Base-by-base conservation (phyloP, 2,329 filamentous ascomycete species). In the Pseudonectria foliicola region DNA sequence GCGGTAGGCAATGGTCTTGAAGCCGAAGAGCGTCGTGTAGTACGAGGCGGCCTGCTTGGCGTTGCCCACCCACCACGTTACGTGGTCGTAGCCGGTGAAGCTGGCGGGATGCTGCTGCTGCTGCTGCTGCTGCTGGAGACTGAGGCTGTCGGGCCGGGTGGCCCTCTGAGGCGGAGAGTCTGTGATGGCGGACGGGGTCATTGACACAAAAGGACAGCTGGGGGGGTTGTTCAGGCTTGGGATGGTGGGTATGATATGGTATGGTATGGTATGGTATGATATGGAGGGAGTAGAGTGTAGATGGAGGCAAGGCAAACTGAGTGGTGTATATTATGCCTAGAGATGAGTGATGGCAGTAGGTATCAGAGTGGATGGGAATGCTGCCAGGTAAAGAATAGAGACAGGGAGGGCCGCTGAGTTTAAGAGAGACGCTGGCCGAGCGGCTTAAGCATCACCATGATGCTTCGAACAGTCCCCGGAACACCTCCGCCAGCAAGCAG, bases 11-110 rank as follows among this genome's bases (percentile, higher is more conserved):
- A 95, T 63, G 13, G 76, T 77, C 53, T 76, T 70, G 68, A 95
- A 95, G 37, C 87, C 89, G 68, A 95, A 88, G 47, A 88, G 83
- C 10, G 77, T 81, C 48, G 82, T 81, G 66, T 95, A 95, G 67
- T 86, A 95, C 11, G 82, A 75, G 26, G 89, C 89, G 3, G 88
- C 86, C 68, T 95, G 89, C 66, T 95, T 95, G 51, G 90, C 89
- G 58, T 96, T 96, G 57, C 89, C 88, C 21, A 95, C 90, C 68
- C 87, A 95, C 89, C 89, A 95, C 49, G 87, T 89, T 37, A 95
- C 77, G 62, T 95, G 85, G 64, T 95, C 86, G 60, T 95, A 95
- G 55, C 86, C 88, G 42, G 77, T 76, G 67, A 94, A 89, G 56
- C 71, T 73, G 51, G 62, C 42, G 50, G 65, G 50, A 50, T 70